Evolutionary conservation across 2,329 filamentous ascomycete genomes (phyloP).

Genomic region (Penicillium sp.): DNA sequence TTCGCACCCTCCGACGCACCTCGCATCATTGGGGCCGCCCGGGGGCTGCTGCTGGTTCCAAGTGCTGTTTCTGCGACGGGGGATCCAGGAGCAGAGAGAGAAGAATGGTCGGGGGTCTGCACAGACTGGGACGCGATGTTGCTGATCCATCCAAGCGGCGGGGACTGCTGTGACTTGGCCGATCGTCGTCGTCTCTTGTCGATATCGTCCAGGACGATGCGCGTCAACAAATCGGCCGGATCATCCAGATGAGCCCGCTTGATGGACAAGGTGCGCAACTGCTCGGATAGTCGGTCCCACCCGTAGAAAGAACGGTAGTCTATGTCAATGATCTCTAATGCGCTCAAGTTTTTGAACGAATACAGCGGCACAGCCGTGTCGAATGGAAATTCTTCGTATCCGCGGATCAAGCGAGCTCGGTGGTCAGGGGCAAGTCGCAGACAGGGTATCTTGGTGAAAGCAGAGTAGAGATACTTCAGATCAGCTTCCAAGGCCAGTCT

Average conservation of each 20-base stretch:
- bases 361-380: conserved; percentile 96
- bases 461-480: conserved; percentile 93
- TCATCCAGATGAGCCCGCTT: conserved; percentile 87
- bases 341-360: conserved; percentile 94
- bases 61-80: conserved; percentile 52
- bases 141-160: conserved; percentile 65
- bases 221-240: conserved; percentile 81
- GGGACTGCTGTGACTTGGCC: conserved; percentile 79
- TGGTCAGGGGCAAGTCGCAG: conserved; percentile 88
- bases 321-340: conserved; percentile 89
- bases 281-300: conserved; percentile 91
- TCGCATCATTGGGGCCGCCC: conserved; percentile 49
- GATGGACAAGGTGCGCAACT: conserved; percentile 82
- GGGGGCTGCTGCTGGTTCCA: conserved; percentile 50
- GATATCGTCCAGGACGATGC: conserved; percentile 95
- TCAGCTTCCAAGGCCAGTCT: conserved; percentile 83
- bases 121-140: conserved; percentile 59
- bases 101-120: conserved; percentile 65
- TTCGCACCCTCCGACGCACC: conserved; percentile 56
- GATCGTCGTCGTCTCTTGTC: conserved; percentile 86
- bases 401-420: conserved; percentile 82
- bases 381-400: conserved; percentile 97
- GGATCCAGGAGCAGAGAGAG: conserved; percentile 67
- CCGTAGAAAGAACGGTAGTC: conserved; percentile 97
- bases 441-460: conserved; percentile 97